These are phyloP conservation scores for Fraxinus dipetala DNA, from an alignment of 305 asterid species.

Conservation along the genomic window DNA sequence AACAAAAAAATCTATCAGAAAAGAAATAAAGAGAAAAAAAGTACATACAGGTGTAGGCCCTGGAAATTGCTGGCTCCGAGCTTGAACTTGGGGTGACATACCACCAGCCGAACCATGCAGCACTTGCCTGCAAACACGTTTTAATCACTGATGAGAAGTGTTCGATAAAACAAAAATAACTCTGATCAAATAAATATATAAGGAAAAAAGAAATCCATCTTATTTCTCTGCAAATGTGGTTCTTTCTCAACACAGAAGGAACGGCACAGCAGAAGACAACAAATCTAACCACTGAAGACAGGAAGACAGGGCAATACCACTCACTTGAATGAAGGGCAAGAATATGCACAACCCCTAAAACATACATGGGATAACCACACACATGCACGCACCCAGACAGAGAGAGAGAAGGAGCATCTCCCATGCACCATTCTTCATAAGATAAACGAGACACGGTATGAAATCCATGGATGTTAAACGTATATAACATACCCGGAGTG, in stretches of 20 bases:
- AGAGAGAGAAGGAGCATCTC: background rate
- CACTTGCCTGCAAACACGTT: slow-evolving; percentile 61
- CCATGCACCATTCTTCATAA: background rate
- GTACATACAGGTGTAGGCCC: slow-evolving; percentile 81
- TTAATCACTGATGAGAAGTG: slow-evolving; percentile 19
- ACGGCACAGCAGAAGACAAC: background rate
- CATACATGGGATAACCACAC: background rate
- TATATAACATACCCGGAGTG: slow-evolving; percentile 66
- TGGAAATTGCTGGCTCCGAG: slow-evolving; percentile 87
- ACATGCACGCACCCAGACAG: background rate
- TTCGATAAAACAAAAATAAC: slow-evolving; percentile 1
- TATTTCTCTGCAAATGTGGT: slow-evolving; percentile 2
- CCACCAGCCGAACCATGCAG: slow-evolving; percentile 84
- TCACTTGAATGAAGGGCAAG: background rate
- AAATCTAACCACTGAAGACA: background rate
- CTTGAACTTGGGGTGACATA: slow-evolving; percentile 91
- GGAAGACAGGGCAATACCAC: background rate
- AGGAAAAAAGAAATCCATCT: background rate
- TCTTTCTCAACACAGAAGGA: slow-evolving; percentile 2
- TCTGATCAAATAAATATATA: background rate
- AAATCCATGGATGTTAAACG: slow-evolving; percentile 10
- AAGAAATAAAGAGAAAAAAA: slow-evolving; percentile 17
- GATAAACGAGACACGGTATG: background rate
- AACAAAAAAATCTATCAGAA: slow-evolving; percentile 5
- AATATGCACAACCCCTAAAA: background rate